These are phyloP conservation scores for Hypoxylon trugodes DNA, from an alignment of 495 filamentous ascomycete species.

Conservation along the genomic window DNA sequence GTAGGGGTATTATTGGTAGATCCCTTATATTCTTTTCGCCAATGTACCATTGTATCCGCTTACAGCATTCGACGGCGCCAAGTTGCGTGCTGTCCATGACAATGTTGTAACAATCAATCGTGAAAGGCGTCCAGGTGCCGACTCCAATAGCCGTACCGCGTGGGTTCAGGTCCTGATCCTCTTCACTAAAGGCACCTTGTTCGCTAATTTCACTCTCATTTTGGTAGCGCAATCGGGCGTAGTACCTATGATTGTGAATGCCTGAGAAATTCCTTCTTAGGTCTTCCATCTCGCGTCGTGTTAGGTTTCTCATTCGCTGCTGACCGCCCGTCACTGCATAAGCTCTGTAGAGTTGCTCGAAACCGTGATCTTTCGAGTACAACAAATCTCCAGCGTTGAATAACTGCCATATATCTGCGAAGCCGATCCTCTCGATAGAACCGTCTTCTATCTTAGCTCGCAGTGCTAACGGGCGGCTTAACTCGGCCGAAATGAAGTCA, in stretches of 20 bases:
- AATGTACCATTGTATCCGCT: conserved; percentile 44
- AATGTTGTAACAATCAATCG: conserved; percentile 44
- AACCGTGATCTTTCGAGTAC: conserved; percentile 28
- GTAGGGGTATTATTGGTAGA: conserved; percentile 47
- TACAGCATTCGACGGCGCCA: conserved; percentile 41
- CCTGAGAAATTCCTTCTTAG: background rate
- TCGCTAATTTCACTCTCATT: background rate
- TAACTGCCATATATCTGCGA: conserved; percentile 52
- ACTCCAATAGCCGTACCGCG: conserved; percentile 5
- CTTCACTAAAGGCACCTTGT: background rate
- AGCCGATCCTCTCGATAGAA: conserved; percentile 28
- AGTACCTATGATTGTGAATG: background rate
- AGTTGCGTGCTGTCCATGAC: conserved; percentile 49
- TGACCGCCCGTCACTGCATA: conserved; percentile 41
- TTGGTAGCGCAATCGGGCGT: background rate
- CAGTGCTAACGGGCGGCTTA: conserved; percentile 10
- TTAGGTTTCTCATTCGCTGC: conserved; percentile 23
- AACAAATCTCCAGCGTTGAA: conserved; percentile 47
- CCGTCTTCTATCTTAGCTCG: conserved; percentile 5
- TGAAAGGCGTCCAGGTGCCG: conserved; percentile 35
- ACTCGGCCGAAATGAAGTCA: conserved; percentile 25
- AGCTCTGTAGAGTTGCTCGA: conserved; percentile 38
- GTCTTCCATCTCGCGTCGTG: background rate
- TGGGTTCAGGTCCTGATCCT: conserved; percentile 5
- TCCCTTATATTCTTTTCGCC: conserved; percentile 45